Evolutionary conservation across 306 rosid genomes (phyloP), one percentile per base, ranked within the genome.

Genomic region (Glycine tomentella): DNA sequence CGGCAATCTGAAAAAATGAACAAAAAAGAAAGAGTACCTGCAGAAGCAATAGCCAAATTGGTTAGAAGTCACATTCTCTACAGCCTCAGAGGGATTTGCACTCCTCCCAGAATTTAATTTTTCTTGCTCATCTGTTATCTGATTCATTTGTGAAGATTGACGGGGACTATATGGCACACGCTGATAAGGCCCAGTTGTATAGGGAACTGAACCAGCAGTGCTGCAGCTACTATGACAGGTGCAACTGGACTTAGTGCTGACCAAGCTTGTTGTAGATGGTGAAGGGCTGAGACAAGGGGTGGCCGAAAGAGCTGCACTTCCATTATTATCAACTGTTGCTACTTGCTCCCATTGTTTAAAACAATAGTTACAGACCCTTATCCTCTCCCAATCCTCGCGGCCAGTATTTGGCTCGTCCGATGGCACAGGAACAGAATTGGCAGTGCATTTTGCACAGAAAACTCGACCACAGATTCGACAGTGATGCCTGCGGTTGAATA

Each of bases 401-500:
- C 86, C 75, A 59, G 38, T 74, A 74, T 81, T 82, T 49, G 86
- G 88, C 83, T 86, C 91, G 82, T 75, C 85, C 3, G 87, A 83
- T 12, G 77, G 74, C 3, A 85, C 86, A 51, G 96, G 96, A 88
- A 93, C 52, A 51, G 84, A 90, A 86, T 93, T 93, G n/a, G 92
- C 87, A 42, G 97, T 93, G 72, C 97, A 93, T 81, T 84, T 93
- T 55, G 97, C 94, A 71, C 97, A 93, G 87, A 93, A 93, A 74
- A 93, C 96, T 76, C 97, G 90, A 46, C 97, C 97, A 87, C 97
- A 93, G 64, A 91, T 79, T 65, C 97, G 91, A 76, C 97, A 93
- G 82, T 93, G 97, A 83, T 93, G 97, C 80, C 89, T 87, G 40
- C 97, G 94, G 82, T 93, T 91, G 84, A 93, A 86, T 59, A 93